A percentile compares a stretch with the other conserved stretches of the same genome.
Evolutionary conservation across 2,329 filamentous ascomycete species (phyloP).

Genomic region (Fusarium goolgardi): DNA sequence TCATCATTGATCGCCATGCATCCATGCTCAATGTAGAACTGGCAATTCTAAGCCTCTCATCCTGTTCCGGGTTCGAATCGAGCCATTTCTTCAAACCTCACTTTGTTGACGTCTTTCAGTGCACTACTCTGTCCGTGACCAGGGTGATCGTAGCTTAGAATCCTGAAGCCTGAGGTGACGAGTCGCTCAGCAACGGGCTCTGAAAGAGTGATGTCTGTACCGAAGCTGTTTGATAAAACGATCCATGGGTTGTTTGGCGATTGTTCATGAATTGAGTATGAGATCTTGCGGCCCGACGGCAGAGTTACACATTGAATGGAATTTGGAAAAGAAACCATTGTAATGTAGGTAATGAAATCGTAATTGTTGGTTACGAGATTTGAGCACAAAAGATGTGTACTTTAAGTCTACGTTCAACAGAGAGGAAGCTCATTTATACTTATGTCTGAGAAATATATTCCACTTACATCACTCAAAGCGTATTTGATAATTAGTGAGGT

Average conservation of each 20-base stretch:
- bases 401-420: neutral
- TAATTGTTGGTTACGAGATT: no score
- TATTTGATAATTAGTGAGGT: no score
- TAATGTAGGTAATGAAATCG: accelerated
- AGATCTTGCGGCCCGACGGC: neutral
- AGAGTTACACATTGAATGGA: neutral
- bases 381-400: neutral
- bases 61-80: neutral
- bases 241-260: neutral
- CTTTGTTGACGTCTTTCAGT: neutral
- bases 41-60: neutral
- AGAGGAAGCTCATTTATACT: no score
- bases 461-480: no score
- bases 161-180: neutral
- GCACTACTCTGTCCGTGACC: conserved; percentile 4
- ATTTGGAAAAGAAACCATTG: neutral
- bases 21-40: conserved; percentile 7
- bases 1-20: conserved; percentile 2
- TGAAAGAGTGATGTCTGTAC: conserved; percentile 1
- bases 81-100: conserved; percentile 9
- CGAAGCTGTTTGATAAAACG: conserved; percentile 7
- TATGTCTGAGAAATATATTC: no score
- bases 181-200: neutral
- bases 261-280: neutral
- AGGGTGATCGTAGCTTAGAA: conserved; percentile 15